phyloP scores from a whole-genome alignment of 1,284 basidiomycete species.

The Puccinia novopanici region DNA sequence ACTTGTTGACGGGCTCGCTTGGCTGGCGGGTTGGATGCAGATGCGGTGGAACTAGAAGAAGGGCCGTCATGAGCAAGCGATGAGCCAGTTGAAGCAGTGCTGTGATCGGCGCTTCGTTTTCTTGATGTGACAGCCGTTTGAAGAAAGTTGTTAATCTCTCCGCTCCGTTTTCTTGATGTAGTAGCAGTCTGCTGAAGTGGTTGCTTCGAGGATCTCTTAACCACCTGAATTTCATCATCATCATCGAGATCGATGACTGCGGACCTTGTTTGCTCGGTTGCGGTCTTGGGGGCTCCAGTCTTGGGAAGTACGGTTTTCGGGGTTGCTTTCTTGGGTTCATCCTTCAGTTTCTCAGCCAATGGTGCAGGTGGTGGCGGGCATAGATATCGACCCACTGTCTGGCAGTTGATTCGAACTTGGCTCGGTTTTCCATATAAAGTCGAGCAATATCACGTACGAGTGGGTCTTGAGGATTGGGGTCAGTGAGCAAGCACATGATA shows the following conservation, averaged over 20 bases:
- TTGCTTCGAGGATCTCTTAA: not conserved
- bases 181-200: not conserved
- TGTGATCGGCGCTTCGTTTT: slow-evolving; percentile 6
- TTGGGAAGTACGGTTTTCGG: no score
- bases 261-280: not conserved
- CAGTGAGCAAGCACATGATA: slow-evolving; percentile 30
- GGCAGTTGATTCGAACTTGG: slow-evolving; percentile 26
- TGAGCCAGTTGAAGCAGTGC: not conserved
- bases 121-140: not conserved
- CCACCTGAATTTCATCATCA: slow-evolving; percentile 4
- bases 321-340: slow-evolving; percentile 1
- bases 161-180: not conserved
- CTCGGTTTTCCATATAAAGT: slow-evolving; percentile 1
- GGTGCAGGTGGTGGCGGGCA: slow-evolving; percentile 17
- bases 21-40: not conserved
- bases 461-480: slow-evolving; percentile 34
- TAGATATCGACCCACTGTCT: slow-evolving; percentile 14
- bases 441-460: slow-evolving; percentile 21
- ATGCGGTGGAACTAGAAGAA: not conserved
- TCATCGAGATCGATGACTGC: not conserved
- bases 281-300: not conserved
- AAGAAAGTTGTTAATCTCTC: not conserved
- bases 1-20: slow-evolving; percentile 5
- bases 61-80: not conserved
- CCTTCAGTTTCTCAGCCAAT: not conserved